Evolutionary conservation across 2,329 filamentous ascomycete species (phyloP).

Genomic region (Colletotrichum tropicale): DNA sequence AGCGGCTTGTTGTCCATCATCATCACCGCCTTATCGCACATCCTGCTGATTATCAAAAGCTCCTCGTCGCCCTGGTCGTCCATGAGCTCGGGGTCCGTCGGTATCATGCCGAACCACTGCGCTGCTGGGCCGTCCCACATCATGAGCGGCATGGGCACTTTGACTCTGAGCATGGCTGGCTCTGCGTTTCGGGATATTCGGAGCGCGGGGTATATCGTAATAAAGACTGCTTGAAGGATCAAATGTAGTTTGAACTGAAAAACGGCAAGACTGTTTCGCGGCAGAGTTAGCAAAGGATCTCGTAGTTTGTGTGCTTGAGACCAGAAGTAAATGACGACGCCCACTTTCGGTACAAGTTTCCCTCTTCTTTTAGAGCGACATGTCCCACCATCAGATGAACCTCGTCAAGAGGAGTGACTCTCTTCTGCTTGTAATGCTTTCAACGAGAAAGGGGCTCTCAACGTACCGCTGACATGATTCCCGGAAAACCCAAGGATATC

Average conservation of each 20-base stretch:
- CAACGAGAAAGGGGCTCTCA: background rate
- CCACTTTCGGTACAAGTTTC: background rate
- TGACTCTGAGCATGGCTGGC: background rate
- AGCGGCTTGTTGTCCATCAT: slow-evolving; percentile 7
- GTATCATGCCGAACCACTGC: background rate
- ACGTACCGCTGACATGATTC: slow-evolving; percentile 6
- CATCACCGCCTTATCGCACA: background rate
- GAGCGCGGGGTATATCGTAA: slow-evolving; percentile 3
- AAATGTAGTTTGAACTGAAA: slow-evolving; percentile 15
- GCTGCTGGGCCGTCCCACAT: slow-evolving; percentile 3
- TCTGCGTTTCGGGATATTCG: slow-evolving; percentile 3
- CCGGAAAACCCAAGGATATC: background rate
- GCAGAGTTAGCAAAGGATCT: background rate
- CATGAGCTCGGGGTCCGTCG: background rate
- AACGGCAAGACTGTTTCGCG: background rate
- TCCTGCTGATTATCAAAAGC: background rate
- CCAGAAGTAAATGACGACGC: background rate
- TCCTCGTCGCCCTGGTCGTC: background rate
- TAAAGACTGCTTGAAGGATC: slow-evolving; percentile 10
- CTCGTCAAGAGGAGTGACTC: background rate
- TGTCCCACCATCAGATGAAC: background rate
- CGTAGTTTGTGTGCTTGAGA: too few relatives aligned
- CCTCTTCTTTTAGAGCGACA: background rate
- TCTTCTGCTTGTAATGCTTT: background rate
- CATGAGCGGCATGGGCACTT: background rate